Conservation (phyloP, 164 flowering plant species). For the Magnolia changhungtana region DNA sequence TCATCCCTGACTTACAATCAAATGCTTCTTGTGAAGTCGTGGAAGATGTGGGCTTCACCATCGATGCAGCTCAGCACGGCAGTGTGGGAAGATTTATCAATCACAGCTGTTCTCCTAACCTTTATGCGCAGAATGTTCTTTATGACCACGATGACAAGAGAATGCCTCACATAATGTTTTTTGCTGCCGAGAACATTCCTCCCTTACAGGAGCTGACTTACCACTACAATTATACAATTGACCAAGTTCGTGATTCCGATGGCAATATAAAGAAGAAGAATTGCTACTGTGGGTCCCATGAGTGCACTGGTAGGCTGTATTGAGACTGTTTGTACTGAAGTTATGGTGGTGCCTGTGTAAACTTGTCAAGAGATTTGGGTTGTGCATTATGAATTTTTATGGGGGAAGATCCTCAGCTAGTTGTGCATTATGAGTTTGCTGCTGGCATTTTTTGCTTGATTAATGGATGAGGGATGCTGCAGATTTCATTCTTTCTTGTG, state of each 20-base stretch:
- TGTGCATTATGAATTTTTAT: no score
- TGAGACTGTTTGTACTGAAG: slow-evolving; percentile 19
- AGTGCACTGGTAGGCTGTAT: slow-evolving; percentile 78
- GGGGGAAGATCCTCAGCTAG: no score
- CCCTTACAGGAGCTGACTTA: slow-evolving; percentile 78
- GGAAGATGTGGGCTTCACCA: slow-evolving; percentile 61
- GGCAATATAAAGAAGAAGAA: slow-evolving; percentile 67
- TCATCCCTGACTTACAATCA: slow-evolving; percentile 34
- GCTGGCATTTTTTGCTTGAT: background rate
- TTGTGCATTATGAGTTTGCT: no score
- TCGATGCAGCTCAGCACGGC: slow-evolving; percentile 67
- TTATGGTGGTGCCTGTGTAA: no score
- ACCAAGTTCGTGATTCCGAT: slow-evolving; percentile 54
- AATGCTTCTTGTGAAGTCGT: slow-evolving; percentile 23
- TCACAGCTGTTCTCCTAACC: slow-evolving; percentile 90
- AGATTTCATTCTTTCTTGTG: background rate
- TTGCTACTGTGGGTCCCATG: slow-evolving; percentile 76
- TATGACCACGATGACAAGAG: slow-evolving; percentile 77
- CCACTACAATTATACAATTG: slow-evolving; percentile 70
- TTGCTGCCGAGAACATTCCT: slow-evolving; percentile 87
- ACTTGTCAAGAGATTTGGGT: no score
- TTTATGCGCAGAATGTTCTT: slow-evolving; percentile 85
- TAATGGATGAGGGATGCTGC: background rate
- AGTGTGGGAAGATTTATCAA: slow-evolving; percentile 83
- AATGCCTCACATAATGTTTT: slow-evolving; percentile 86